Percentiles rank a stretch among this genome's conserved stretches.
phyloP scores from a whole-genome alignment of 129 eudicot genomes.

The Sambucus nigra region DNA sequence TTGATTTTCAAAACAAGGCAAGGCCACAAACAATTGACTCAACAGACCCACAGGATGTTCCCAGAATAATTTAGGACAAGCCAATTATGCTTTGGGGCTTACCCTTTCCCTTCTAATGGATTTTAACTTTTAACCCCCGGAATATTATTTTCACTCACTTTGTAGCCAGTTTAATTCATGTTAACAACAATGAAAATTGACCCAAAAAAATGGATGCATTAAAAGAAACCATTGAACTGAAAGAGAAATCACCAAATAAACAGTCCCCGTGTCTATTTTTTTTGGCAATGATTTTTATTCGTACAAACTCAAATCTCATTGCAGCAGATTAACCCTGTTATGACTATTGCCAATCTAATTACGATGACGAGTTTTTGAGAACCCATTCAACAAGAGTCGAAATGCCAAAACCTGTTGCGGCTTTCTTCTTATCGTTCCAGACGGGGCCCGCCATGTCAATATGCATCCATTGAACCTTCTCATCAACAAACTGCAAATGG shows the following conservation, averaged over 20 bases:
- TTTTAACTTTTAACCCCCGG: too few species aligned
- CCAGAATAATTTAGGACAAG: too few species aligned
- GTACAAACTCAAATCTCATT: background rate
- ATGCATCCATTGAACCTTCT: constrained; percentile 92
- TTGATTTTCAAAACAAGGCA: too few species aligned
- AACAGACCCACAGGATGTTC: too few species aligned
- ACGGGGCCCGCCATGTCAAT: constrained; percentile 97
- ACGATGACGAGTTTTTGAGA: constrained; percentile 50
- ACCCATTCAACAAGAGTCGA: constrained; percentile 93
- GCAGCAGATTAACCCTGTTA: background rate
- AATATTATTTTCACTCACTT: too few species aligned
- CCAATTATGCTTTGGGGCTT: too few species aligned
- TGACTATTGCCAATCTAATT: background rate
- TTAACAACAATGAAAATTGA: background rate
- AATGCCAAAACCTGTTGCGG: constrained; percentile 77
- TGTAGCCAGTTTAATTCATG: background rate
- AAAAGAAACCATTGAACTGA: background rate
- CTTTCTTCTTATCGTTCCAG: constrained; percentile 80
- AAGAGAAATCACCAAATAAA: background rate
- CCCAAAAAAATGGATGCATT: background rate
- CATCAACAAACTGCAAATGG: constrained; percentile 90
- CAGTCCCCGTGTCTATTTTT: too few species aligned
- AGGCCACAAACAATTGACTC: too few species aligned
- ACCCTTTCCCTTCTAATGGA: too few species aligned
- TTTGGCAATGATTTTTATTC: background rate